A percentile compares a stretch with the other conserved stretches of the same genome.
phyloP scores from a whole-genome alignment of 371 early-diverging fungal species.

The Thermomucor indicae-seudaticae region DNA sequence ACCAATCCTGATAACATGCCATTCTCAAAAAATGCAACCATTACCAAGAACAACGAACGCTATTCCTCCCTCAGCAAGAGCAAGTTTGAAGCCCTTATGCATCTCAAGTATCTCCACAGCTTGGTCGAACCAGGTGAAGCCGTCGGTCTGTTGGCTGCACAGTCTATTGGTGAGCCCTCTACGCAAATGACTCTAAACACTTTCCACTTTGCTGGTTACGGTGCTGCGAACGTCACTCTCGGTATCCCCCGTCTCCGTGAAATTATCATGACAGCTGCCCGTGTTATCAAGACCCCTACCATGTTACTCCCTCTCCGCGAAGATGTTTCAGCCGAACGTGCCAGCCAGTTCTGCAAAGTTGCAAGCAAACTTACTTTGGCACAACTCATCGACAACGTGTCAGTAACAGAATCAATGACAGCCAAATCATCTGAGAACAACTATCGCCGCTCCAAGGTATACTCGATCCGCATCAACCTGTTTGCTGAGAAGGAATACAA shows the following conservation, averaged over 20 bases:
- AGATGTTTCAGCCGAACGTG: constrained; percentile 56
- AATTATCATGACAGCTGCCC: constrained; percentile 99
- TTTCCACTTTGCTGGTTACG: constrained; percentile 99
- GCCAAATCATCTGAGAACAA: constrained; percentile 45
- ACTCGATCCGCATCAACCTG: constrained; percentile 79
- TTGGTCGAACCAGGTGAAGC: constrained; percentile 98
- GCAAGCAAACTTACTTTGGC: constrained; percentile 70
- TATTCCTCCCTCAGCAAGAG: constrained; percentile 50
- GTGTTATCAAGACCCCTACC: constrained; percentile 90
- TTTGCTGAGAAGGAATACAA: constrained; percentile 77
- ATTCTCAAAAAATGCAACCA: constrained; percentile 46
- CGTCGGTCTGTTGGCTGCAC: constrained; percentile 99
- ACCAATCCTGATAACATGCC: constrained; percentile 61
- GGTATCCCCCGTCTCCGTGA: constrained; percentile 99
- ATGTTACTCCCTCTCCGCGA: constrained; percentile 84
- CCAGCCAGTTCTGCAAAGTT: constrained; percentile 58
- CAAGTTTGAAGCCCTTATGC: constrained; percentile 88
- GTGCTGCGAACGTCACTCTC: constrained; percentile 98
- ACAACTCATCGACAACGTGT: constrained; percentile 80
- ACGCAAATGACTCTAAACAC: constrained; percentile 99
- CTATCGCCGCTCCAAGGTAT: constrained; percentile 60
- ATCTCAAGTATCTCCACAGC: constrained; percentile 90
- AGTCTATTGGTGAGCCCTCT: constrained; percentile 99
- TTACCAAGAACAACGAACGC: constrained; percentile 54
- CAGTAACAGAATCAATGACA: constrained; percentile 61